Evolutionary conservation across 2,329 filamentous ascomycete species (phyloP).

Genomic region (Didymosphaeria variabile): DNA sequence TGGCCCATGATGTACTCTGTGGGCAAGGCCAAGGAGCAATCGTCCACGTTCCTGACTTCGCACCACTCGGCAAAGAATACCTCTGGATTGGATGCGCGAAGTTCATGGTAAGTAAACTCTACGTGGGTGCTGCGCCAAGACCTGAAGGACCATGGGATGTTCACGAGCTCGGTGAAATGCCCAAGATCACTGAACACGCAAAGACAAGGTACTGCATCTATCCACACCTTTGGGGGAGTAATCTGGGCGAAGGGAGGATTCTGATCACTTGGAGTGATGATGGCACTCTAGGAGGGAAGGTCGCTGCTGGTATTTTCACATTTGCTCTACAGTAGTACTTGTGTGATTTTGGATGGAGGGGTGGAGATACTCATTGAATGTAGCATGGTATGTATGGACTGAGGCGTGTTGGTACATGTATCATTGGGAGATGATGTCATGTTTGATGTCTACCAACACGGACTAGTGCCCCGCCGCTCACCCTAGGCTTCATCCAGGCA

Average conservation of each 20-base stretch:
- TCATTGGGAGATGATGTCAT: conserved; percentile 2
- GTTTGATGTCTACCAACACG: background rate
- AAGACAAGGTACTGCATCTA: conserved; percentile 24
- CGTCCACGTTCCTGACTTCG: conserved; percentile 17
- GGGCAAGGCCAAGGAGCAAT: conserved; percentile 25
- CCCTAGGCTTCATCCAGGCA: background rate
- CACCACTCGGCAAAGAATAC: conserved; percentile 15
- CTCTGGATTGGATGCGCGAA: conserved; percentile 25
- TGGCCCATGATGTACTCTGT: conserved; percentile 21
- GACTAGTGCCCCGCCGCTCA: background rate
- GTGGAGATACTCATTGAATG: no score
- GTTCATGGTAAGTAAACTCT: conserved; percentile 23
- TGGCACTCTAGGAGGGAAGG: conserved; percentile 24
- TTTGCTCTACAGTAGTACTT: conserved; percentile 7
- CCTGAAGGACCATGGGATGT: conserved; percentile 25
- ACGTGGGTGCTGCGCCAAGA: conserved; percentile 19
- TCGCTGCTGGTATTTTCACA: conserved; percentile 15
- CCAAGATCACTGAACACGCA: conserved; percentile 15
- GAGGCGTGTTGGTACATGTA: background rate
- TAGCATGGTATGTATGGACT: background rate
- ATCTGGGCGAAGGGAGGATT: conserved; percentile 12
- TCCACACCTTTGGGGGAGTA: conserved; percentile 24
- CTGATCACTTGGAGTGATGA: conserved; percentile 26
- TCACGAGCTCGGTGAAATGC: conserved; percentile 20
- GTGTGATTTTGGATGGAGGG: no score